phyloP scores from a whole-genome alignment of 208 protist genomes.

The Crithidia brevicula region DNA sequence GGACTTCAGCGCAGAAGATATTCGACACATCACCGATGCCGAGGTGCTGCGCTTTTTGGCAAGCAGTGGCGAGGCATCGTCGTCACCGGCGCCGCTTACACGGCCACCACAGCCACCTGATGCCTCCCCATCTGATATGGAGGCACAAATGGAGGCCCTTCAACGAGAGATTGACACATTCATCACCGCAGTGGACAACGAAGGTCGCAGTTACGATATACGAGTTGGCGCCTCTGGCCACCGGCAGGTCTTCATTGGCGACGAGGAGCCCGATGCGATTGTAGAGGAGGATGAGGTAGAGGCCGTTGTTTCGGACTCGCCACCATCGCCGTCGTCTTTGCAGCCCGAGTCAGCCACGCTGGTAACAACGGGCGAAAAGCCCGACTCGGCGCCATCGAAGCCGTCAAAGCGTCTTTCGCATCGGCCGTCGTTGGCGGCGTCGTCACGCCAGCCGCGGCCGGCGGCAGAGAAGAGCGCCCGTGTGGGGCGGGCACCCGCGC shows the following conservation, averaged over 20 bases:
- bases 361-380: constrained; percentile 6
- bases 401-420: no score
- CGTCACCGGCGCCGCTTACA: no score
- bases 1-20: constrained; percentile 60
- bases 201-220: constrained; percentile 76
- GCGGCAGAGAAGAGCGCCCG: constrained; percentile 8
- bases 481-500: neutral
- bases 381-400: neutral
- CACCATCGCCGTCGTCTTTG: neutral
- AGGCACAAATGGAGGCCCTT: constrained; percentile 49
- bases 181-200: constrained; percentile 85
- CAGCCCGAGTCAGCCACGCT: neutral
- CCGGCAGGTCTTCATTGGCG: constrained; percentile 60
- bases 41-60: constrained; percentile 52
- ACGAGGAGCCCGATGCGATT: constrained; percentile 20
- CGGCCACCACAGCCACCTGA: neutral
- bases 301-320: neutral
- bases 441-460: neutral
- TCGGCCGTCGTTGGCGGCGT: no score
- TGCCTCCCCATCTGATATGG: constrained; percentile 28
- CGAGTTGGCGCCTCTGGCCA: constrained; percentile 46
- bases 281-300: constrained; percentile 1
- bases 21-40: constrained; percentile 56
- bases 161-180: constrained; percentile 74
- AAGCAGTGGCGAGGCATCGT: neutral